Evolutionary conservation across 1,284 basidiomycete species (phyloP).

Genomic region (Ustilago cynodontis): DNA sequence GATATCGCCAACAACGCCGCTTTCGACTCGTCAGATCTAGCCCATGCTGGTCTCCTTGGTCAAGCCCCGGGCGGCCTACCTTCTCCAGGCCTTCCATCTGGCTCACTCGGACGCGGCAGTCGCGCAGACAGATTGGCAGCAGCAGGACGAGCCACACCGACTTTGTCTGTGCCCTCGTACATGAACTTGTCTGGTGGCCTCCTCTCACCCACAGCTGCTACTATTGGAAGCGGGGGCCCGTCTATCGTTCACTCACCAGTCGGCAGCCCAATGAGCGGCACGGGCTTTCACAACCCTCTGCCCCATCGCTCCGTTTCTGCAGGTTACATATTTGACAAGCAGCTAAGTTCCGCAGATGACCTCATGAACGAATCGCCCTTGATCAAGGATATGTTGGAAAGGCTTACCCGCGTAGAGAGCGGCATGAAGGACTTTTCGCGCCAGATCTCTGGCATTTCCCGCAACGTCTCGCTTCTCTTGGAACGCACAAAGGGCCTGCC

Average conservation of each 20-base stretch:
- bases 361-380: constrained; percentile 63
- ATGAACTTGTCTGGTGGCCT: constrained; percentile 49
- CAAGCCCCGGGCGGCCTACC: constrained; percentile 8
- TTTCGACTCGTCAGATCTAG: constrained; percentile 7
- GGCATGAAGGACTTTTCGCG: constrained; percentile 80
- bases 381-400: constrained; percentile 81
- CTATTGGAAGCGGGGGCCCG: constrained; percentile 31
- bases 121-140: constrained; percentile 2
- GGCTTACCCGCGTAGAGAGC: constrained; percentile 79
- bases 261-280: constrained; percentile 33
- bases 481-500: constrained; percentile 73
- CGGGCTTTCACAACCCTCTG: constrained; percentile 22
- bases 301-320: constrained; percentile 37
- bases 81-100: constrained; percentile 15
- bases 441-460: constrained; percentile 79
- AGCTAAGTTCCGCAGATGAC: constrained; percentile 18
- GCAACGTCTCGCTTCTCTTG: constrained; percentile 81
- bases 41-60: constrained; percentile 4
- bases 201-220: constrained; percentile 54
- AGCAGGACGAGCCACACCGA: constrained; percentile 35
- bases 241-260: constrained; percentile 32
- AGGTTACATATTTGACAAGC: constrained; percentile 31
- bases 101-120: constrained; percentile 14
- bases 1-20: constrained; percentile 4
- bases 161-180: constrained; percentile 32